A percentile compares a stretch with the other conserved stretches of the same genome.
These are phyloP conservation scores for Pseudogymnoascus sp. DNA, from an alignment of 2,329 filamentous ascomycete genomes.

Conservation along the genomic window DNA sequence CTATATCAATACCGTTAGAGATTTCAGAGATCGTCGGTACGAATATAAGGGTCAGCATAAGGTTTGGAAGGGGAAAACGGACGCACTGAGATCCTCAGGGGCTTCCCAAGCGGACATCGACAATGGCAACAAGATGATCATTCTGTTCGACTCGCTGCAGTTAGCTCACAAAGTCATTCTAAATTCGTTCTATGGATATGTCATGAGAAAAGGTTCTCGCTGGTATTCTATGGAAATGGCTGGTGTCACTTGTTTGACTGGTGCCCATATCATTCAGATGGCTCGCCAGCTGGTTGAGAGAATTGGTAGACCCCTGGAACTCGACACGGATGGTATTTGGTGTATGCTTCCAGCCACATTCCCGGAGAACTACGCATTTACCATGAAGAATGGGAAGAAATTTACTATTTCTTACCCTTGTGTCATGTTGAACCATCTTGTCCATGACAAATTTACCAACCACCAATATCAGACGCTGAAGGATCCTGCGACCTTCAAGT, in stretches of 20 bases:
- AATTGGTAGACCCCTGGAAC: conserved; percentile 82
- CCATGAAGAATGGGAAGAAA: conserved; percentile 92
- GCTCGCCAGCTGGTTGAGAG: conserved; percentile 88
- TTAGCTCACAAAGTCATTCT: conserved; percentile 97
- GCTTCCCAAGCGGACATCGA: conserved; percentile 73
- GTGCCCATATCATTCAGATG: conserved; percentile 94
- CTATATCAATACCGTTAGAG: conserved; percentile 91
- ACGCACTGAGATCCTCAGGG: conserved; percentile 73
- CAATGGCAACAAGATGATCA: conserved; percentile 96
- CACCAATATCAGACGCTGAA: conserved; percentile 90
- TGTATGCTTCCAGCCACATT: conserved; percentile 96
- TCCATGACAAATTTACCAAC: conserved; percentile 92
- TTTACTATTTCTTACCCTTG: conserved; percentile 94
- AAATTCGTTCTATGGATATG: conserved; percentile 98
- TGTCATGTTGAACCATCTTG: conserved; percentile 97
- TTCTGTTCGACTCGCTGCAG: conserved; percentile 91
- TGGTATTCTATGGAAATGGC: conserved; percentile 99
- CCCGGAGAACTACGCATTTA: conserved; percentile 93
- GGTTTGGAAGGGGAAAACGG: conserved; percentile 96
- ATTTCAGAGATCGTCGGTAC: conserved; percentile 94
- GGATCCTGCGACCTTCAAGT: conserved; percentile 73
- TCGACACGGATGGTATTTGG: conserved; percentile 99
- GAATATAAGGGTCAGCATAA: conserved; percentile 98
- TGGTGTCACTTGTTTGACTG: conserved; percentile 92
- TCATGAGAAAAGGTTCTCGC: conserved; percentile 96